phyloP scores from a whole-genome alignment of 345 rosid species.

The Gossypium stocksii region DNA sequence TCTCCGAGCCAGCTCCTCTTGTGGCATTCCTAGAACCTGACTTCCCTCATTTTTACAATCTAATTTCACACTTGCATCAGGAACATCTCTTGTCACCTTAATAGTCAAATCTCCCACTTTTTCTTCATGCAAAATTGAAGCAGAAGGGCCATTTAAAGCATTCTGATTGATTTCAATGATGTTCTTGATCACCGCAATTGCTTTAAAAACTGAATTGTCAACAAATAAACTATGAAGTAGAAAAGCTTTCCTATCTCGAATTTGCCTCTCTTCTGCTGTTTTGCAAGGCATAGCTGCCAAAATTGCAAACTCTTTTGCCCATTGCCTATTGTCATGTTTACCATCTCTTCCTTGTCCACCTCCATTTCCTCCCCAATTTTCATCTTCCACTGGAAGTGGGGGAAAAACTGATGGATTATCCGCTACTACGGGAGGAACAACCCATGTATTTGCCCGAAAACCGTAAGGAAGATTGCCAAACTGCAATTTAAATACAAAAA shows the following conservation, averaged over 20 bases:
- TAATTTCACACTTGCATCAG: conserved; percentile 67
- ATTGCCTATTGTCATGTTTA: conserved; percentile 52
- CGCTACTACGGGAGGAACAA: conserved; percentile 81
- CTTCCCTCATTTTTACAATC: conserved; percentile 63
- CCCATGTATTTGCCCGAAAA: conserved; percentile 92
- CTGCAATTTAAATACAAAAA: conserved; percentile 32
- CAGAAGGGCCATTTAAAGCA: conserved; percentile 28
- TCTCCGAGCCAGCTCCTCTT: conserved; percentile 55
- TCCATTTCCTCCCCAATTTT: conserved; percentile 86
- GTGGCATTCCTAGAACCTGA: conserved; percentile 57
- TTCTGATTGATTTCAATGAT: conserved; percentile 38
- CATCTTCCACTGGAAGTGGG: conserved; percentile 81
- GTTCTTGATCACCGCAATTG: conserved; percentile 50
- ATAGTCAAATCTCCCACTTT: conserved; percentile 66
- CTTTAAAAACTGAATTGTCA: conserved; percentile 77
- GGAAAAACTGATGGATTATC: conserved; percentile 68
- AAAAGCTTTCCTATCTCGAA: conserved; percentile 85
- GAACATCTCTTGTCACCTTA: conserved; percentile 61
- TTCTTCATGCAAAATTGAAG: conserved; percentile 45
- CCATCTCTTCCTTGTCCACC: conserved; percentile 82
- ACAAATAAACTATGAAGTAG: conserved; percentile 85
- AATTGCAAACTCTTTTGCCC: conserved; percentile 87
- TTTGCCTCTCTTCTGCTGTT: conserved; percentile 91
- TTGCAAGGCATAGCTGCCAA: conserved; percentile 93
- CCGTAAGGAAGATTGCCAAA: conserved; percentile 97